Percentiles rank a stretch among this genome's conserved stretches.
Conservation (phyloP, 805 yeast genomes). For the Wickerhamomyces canadensis region DNA sequence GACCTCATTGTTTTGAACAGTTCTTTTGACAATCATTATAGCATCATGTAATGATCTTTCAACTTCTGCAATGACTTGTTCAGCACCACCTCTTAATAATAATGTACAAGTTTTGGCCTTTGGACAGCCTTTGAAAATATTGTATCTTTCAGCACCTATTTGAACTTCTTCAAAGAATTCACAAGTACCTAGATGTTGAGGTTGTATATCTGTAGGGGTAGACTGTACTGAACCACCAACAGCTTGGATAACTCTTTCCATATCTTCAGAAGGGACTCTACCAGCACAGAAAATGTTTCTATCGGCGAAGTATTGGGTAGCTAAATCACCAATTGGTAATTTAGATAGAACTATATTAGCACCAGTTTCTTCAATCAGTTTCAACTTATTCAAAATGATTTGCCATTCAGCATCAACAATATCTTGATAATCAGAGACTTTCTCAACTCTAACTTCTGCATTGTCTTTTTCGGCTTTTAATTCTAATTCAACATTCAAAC, state of each 20-base stretch:
- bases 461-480: constrained; percentile 97
- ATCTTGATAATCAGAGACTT: constrained; percentile 90
- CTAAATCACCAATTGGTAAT: constrained; percentile 95
- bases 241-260: constrained; percentile 88
- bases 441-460: constrained; percentile 95
- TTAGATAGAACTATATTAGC: constrained; percentile 91
- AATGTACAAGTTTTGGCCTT: constrained; percentile 90
- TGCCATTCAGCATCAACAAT: constrained; percentile 99
- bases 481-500: constrained; percentile 89
- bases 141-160: constrained; percentile 93
- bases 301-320: constrained; percentile 98
- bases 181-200: constrained; percentile 80
- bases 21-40: constrained; percentile 95
- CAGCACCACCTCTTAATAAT: constrained; percentile 95
- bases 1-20: constrained; percentile 76
- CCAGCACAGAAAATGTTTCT: constrained; percentile 97
- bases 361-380: constrained; percentile 76
- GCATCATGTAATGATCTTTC: constrained; percentile 98
- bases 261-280: constrained; percentile 80
- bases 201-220: constrained; percentile 62
- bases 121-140: constrained; percentile 89
- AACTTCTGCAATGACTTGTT: constrained; percentile 95
- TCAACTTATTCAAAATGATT: constrained; percentile 80
- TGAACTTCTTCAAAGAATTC: constrained; percentile 85
- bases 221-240: constrained; percentile 90